Base-by-base conservation (phyloP, 257 asterid species). In the Scutellaria barbata region DNA sequence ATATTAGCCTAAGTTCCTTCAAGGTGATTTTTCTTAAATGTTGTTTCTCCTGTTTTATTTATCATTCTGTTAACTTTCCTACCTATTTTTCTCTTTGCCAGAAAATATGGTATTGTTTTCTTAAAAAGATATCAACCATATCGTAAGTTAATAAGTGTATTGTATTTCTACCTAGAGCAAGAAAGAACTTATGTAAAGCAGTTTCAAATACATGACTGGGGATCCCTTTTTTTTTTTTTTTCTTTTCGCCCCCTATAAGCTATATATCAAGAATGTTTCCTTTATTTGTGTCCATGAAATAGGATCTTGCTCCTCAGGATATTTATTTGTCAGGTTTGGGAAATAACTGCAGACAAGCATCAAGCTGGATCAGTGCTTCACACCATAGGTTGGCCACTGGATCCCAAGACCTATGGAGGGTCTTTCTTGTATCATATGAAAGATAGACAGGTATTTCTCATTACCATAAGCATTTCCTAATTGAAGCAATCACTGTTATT, bases 361-460 rank as follows among this genome's bases (percentile, higher is more conserved):
- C 80, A 83, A 53, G 86, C 96, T 71, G 99, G 97, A 63, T 80
- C 85, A 22, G 97, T 94, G 81, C 81, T 94, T 75, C 99, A 94
- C 77, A 89, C 99, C 17, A 9, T 94, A 65, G 99, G 99, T 75
- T 94, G 99, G 99, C 99, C 99, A 40, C 80, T 94, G 76, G 96
- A 94, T 77, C 82, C 78, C 69, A 89, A 83, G 85, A 91, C 92
- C 25, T 89, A 94, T 79, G 99, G 99, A 53, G 99, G 99, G 51
- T 94, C 97, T 73, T 94, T 91, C 79, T 54, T 94, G 87, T 94
- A 94, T 80, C 99, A 94, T 83, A 88, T 91, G 97, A 81, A 89
- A 39, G 90, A 94, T 77, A 94, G 89, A 78, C 96, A 91, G 90
- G 98, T 92, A 73, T 53, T 33, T 47, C 57, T 74, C n/a, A 41